These are phyloP conservation scores for Endotrypanum monterogeii DNA, from an alignment of 208 protist species.

Conservation along the genomic window DNA sequence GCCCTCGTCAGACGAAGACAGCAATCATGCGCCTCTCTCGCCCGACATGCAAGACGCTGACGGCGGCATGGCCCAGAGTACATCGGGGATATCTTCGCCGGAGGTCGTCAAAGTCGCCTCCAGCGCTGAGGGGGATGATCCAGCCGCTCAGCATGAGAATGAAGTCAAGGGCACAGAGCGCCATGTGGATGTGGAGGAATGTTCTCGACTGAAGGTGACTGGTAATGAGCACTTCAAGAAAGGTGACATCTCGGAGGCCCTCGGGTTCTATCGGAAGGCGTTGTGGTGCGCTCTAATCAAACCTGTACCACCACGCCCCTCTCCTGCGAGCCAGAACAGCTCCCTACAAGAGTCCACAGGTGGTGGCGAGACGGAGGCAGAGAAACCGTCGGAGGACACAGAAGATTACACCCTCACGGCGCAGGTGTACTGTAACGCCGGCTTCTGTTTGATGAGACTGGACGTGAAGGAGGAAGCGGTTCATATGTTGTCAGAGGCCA, in stretches of 20 bases:
- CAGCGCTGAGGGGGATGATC: not conserved
- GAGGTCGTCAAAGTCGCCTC: not conserved
- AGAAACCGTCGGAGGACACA: constrained; percentile 26
- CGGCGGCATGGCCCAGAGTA: not conserved
- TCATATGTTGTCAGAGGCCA: constrained; percentile 75
- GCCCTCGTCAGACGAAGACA: constrained; percentile 26
- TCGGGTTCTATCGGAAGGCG: constrained; percentile 72
- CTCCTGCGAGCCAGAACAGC: not conserved
- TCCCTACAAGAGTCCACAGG: not conserved
- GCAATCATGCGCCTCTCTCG: not conserved
- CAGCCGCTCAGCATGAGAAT: not conserved
- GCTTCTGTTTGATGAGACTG: constrained; percentile 74
- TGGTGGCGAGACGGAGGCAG: not conserved
- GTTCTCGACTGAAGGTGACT: constrained; percentile 56
- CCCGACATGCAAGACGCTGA: not conserved
- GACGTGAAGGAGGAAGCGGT: constrained; percentile 77
- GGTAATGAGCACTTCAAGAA: constrained; percentile 71
- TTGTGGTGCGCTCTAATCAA: constrained; percentile 63
- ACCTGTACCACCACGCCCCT: constrained; percentile 32
- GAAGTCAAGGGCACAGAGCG: constrained; percentile 1
- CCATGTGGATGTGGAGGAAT: constrained; percentile 55
- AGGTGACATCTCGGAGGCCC: constrained; percentile 59
- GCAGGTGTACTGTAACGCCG: constrained; percentile 88
- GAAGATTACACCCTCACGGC: constrained; percentile 83
- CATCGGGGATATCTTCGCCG: not conserved